Base-by-base conservation (phyloP, 2,329 filamentous ascomycete genomes). In the Hirsutella thompsonii region DNA sequence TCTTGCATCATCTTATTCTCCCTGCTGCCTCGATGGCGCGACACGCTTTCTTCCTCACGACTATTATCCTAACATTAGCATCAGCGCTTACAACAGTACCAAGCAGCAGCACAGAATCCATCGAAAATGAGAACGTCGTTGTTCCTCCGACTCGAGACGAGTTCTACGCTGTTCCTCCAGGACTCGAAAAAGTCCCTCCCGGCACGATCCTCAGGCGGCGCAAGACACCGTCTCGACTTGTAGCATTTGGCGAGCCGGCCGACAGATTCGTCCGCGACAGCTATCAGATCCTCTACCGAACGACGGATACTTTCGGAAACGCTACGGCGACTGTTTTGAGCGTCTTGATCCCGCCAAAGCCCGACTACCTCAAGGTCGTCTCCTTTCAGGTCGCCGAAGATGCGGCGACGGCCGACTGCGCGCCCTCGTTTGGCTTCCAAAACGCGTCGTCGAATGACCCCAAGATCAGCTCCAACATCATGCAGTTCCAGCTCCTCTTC, bases 401-500 rank as follows among this genome's bases (percentile, higher is more conserved):
- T n/a, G 3, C 30, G 11, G 30, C 14, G 11, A 33, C 3, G 11
- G 16, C 16, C 2, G 30, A 33, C 8, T 33, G 30, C n/a, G 30
- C 30, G 10, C 30, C 30, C 6, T 33, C 30, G 14, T 33, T n/a
- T n/a, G 30, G 13, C 5, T 33, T 16, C 14, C 30, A 5, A 36
- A 35, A 48, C 13, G 42, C 16, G 6, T 38, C 38, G 3, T 26
- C 37, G 8, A 42, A 42, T 16, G 39, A 36, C 8, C 38, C 43
- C 1, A 11, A 62, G 5, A 51, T 68, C 38, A 58, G 61, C 5
- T 58, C 60, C 9, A 53, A 57, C 20, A 49, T 45, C 2, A 49
- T 49, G 6, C 46, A 52, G 36, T 16, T 38, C 4, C 48, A 55
- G 40, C 19, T 53, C 2, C 42, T 55, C 3, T 46, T 54, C 5